Base-by-base conservation (phyloP, 208 protist genomes). In the Strigomonas oncopelti region DNA sequence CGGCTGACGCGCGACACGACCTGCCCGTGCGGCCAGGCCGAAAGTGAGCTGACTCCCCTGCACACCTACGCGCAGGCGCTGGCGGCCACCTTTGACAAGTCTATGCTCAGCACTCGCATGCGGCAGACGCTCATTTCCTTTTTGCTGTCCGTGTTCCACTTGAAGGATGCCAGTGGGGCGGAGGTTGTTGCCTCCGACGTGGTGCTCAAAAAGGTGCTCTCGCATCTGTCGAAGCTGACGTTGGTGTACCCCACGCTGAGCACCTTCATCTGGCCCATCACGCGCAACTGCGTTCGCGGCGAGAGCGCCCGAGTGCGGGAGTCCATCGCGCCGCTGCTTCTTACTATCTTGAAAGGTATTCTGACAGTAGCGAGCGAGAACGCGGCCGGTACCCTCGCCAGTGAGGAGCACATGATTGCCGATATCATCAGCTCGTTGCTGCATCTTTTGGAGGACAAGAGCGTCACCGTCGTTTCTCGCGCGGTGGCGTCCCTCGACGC, bases 251-350 rank as follows among this genome's bases (percentile, higher is more conserved):
- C 87, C n/a, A 70, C 81, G 28, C 78, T 95, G 24, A 69, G 81
- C 22, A 75, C 73, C 28, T 72, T 79, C 29, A 74, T 89, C 54
- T 95, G 90, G 87, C 85, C 86, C 16, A 81, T 90, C 22, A 79
- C 74, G 25, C 81, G 75, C 9, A 75, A 78, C 56, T 91, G 82
- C 53, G 75, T 88, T 36, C 85, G 76, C n/a, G 81, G 91, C 51
- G 85, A 87, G 57, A 87, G 74, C 54, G 80, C 85, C 42, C 69
- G 79, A 3, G 87, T 94, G 68, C 84, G 91, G 0, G 91, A 94
- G 79, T 83, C 82, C 4, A 83, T 79, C 28, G 76, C 93, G 34
- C 76, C 83, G n/a, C 74, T 96, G 14, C 80, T 96, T 11, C 61
- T 88, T n/a, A 83, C 78, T 0, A 62, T 92, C 34, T 63, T 96